A percentile compares a stretch with the other conserved stretches of the same genome.
Conservation (phyloP, 164 flowering plant genomes). For the Magnolia kwangsiensis region DNA sequence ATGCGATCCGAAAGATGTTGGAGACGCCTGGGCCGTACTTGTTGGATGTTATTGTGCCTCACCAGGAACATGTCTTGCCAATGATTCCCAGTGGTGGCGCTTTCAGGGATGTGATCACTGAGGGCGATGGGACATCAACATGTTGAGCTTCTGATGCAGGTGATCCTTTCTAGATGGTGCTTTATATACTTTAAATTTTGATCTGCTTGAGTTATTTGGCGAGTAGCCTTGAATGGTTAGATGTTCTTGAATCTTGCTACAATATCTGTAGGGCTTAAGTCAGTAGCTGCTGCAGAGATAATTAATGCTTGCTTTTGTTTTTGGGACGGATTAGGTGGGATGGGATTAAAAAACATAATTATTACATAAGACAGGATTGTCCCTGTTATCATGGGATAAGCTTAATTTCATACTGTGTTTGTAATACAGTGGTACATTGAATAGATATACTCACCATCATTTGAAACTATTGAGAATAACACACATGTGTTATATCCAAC, state of each 20-base stretch:
- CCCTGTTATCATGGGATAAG: too few relatives aligned
- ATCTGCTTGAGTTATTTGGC: not conserved
- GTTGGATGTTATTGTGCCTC: constrained; percentile 70
- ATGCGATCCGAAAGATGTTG: constrained; percentile 59
- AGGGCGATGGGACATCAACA: constrained; percentile 50
- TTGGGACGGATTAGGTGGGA: too few relatives aligned
- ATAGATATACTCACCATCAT: too few relatives aligned
- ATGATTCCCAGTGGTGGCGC: constrained; percentile 75
- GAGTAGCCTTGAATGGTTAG: not conserved
- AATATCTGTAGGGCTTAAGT: not conserved
- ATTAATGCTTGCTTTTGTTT: not conserved
- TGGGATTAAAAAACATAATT: too few relatives aligned
- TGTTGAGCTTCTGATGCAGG: constrained; percentile 24
- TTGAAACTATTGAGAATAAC: too few relatives aligned
- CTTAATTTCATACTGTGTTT: too few relatives aligned
- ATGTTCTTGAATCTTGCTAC: not conserved
- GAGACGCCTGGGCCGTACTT: constrained; percentile 69
- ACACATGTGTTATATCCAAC: too few relatives aligned
- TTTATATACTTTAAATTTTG: not conserved
- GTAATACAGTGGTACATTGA: too few relatives aligned
- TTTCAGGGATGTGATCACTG: constrained; percentile 59
- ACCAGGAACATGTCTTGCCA: constrained; percentile 74
- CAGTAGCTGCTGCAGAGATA: not conserved
- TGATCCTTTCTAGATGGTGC: not conserved
- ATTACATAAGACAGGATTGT: too few relatives aligned